Evolutionary conservation across 257 asterid genomes (phyloP).

Genomic region (Leptodermis oblonga): DNA sequence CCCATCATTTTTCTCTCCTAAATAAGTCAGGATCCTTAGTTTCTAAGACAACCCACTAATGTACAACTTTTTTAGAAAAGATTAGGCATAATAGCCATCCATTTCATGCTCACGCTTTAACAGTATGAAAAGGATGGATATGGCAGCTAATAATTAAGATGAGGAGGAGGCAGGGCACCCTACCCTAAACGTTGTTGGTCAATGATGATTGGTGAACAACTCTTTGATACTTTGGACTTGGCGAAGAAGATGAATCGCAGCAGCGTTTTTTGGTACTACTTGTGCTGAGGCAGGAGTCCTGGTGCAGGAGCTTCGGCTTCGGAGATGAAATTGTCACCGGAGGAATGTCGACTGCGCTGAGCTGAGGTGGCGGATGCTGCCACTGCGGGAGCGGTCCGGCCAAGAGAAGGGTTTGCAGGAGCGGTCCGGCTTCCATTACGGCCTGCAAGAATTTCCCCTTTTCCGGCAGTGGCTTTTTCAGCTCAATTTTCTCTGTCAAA

Average conservation of each 20-base stretch:
- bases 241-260: constrained; percentile 39
- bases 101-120: constrained; percentile 27
- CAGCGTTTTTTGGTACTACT: constrained; percentile 45
- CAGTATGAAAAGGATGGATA: constrained; percentile 41
- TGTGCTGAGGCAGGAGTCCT: constrained; percentile 43
- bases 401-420: constrained; percentile 76
- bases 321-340: constrained; percentile 71
- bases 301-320: constrained; percentile 27
- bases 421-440: constrained; percentile 93
- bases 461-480: constrained; percentile 58
- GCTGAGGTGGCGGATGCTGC: constrained; percentile 98
- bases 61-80: constrained; percentile 39
- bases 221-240: constrained; percentile 56
- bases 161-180: too few relatives aligned
- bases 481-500: constrained; percentile 26
- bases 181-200: constrained; percentile 44
- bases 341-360: constrained; percentile 79
- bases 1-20: constrained; percentile 37
- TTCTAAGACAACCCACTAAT: constrained; percentile 56
- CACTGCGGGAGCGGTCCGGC: constrained; percentile 97
- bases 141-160: constrained; percentile 16
- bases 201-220: constrained; percentile 71
- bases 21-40: constrained; percentile 43
- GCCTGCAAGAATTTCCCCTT: constrained; percentile 83
- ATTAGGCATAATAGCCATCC: constrained; percentile 34